phyloP scores from a whole-genome alignment of 2,329 filamentous ascomycete species.

The Talaromyces sp. region DNA sequence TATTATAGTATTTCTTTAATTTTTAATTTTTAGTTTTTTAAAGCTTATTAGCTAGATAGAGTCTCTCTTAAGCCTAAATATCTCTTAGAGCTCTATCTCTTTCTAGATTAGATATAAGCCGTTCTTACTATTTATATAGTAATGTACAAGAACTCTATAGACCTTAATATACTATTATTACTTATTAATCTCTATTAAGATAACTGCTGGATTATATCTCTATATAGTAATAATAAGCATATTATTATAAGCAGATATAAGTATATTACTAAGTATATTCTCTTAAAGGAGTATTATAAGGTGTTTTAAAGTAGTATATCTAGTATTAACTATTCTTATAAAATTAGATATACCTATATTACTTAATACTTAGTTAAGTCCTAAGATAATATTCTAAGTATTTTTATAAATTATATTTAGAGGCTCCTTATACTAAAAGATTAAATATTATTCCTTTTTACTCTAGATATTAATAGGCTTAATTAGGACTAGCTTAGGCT shows the following conservation, averaged over 20 bases:
- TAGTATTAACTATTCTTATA: background rate
- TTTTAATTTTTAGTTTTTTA: background rate
- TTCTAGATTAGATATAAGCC: background rate
- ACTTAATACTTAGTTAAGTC: background rate
- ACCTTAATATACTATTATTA: background rate
- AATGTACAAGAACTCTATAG: background rate
- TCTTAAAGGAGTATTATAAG: background rate
- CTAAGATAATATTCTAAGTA: background rate
- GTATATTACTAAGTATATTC: background rate
- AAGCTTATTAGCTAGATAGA: background rate
- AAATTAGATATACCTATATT: background rate
- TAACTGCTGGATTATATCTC: background rate
- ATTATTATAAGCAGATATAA: background rate
- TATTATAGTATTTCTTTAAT: background rate
- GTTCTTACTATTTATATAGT: background rate
- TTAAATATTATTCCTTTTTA: background rate
- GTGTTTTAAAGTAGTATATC: background rate
- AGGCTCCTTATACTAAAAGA: background rate
- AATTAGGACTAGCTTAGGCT: background rate
- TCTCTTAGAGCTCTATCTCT: background rate
- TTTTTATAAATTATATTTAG: background rate
- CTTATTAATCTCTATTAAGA: background rate
- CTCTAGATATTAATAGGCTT: background rate
- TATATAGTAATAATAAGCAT: background rate
- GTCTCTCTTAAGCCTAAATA: background rate